Evolutionary conservation across 2,329 filamentous ascomycete species (phyloP), one percentile per base, ranked within the genome.

Genomic region (Trichoderma sp.): DNA sequence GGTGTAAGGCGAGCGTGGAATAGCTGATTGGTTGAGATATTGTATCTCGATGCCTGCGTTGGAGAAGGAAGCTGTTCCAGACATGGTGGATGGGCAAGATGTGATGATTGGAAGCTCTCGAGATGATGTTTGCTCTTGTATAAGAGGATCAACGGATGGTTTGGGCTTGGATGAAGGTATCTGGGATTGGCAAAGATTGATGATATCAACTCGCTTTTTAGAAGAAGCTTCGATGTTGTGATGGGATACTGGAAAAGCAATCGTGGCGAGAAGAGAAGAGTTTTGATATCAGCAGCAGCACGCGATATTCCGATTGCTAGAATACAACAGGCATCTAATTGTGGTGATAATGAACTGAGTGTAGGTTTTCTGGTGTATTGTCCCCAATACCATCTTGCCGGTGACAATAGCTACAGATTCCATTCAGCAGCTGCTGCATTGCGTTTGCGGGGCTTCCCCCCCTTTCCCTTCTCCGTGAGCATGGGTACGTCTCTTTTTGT

Each of bases 331-430:
- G 7, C 56, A 47, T 34, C 34, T 62, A 58, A 72, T 72, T 61
- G 64, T 63, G 32, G 57, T 51, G 51, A 51, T 28, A 24, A 24
- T 63, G 56, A 12, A 6, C 15, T 66, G 47, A 66, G 26, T 34
- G 32, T 26, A 3, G 3, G 2, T 21, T 15, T 30, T 15, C 11
- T 34, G 34, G 26, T 21, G 43, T 43, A 56, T 56, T 72, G 51
- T 58, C 56, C 24, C 32, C 15, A n/a, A 26, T 47, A 3, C 18
- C 56, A 51, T 63, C 3, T 32, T 30, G 8, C 28, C 18, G n/a
- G 34, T 6, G 39, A 72, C 70, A 72, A 72, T 72, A 72, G 64
- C 63, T 56, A 12, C 24, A 32, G 15, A 62, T 43, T 32, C 47
- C 47, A 71, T 68, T 72, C 64, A 64, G 57, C 21, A 28, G n/a